Evolutionary conservation across 768 basidiomycete genomes (phyloP), one percentile per base, ranked within the genome.

Genomic region (Trametes gibbosa): DNA sequence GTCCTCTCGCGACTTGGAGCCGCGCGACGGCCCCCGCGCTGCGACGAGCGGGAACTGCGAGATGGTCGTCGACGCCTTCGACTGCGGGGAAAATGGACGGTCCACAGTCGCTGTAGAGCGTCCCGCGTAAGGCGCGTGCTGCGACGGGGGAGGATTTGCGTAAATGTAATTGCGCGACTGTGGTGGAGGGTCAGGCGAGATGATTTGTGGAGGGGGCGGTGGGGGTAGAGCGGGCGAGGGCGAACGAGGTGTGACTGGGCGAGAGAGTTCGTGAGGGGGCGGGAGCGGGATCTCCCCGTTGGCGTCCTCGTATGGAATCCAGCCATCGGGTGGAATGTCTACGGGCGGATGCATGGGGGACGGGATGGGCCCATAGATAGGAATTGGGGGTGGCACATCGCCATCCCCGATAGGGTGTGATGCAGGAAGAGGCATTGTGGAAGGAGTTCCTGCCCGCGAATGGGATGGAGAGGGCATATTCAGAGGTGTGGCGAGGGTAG

Each of bases 271-370:
- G 65, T 82, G 81, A 0, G 87, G 82, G 19, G 87, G 82, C 10
- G 86, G 87, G 0, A 89, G 66, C 25, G 76, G 75, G 50, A 63
- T 63, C 45, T 75, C 74, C 52, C 85, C 82, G 12, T 74, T 70
- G 59, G 77, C 82, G 5, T 72, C 69, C 17, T 75, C 70, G 3
- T 61, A 61, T 0, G 87, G 87, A 53, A 90, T 87, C 58, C 77
- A 84, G 9, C 82, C 81, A 48, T 90, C 87, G 0, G 79, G 83
- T 4, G 84, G 85, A 12, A 84, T 75, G 5, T 73, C 69, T 13
- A 71, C 50, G 19, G 70, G 67, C 3, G 70, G 68, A 46, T 80
- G 73, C 2, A 71, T 73, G 5, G 83, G 74, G 2, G 81, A 67
- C 73, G 74, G 21, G 70, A 74, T 29, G 64, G 61, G 52, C 54